Percentiles rank a stretch among this genome's conserved stretches.
phyloP scores from a whole-genome alignment of 2,329 filamentous ascomycete genomes.

The Pseudogymnoascus sp. region DNA sequence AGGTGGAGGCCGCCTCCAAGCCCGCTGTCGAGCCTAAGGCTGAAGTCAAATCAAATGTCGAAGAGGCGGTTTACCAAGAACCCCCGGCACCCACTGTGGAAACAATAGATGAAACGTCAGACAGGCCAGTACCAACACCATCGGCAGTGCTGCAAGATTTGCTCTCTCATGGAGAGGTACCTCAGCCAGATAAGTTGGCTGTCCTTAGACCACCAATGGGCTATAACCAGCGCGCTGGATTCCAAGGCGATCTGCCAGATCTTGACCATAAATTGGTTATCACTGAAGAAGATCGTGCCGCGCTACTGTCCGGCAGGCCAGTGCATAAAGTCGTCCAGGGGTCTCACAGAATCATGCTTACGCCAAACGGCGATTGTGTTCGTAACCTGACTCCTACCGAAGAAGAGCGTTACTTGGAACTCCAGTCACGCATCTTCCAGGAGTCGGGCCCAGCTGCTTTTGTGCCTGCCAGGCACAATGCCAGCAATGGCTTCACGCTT shows the following conservation, averaged over 20 bases:
- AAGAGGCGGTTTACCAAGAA: constrained; percentile 17
- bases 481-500: constrained; percentile 50
- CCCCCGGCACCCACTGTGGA: constrained; percentile 15
- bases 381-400: constrained; percentile 61
- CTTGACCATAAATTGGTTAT: constrained; percentile 37
- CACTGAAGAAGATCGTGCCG: constrained; percentile 45
- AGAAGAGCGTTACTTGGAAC: constrained; percentile 59
- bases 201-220: constrained; percentile 33
- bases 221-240: constrained; percentile 28
- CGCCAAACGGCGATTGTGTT: constrained; percentile 69
- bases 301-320: constrained; percentile 47
- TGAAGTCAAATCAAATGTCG: constrained; percentile 10
- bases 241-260: constrained; percentile 17
- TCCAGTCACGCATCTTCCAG: constrained; percentile 53
- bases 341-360: constrained; percentile 58
- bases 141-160: constrained; percentile 32
- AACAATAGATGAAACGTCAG: constrained; percentile 22
- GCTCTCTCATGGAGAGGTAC: constrained; percentile 28
- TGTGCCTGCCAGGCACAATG: constrained; percentile 46
- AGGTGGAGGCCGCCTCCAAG: constrained; percentile 14
- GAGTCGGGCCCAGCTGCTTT: constrained; percentile 48
- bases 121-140: constrained; percentile 25
- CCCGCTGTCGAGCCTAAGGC: constrained; percentile 15
- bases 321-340: constrained; percentile 57
- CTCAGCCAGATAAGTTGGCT: constrained; percentile 31